A percentile compares a stretch with the other conserved stretches of the same genome.
Evolutionary conservation across 441 rosid species (phyloP).

Genomic region (Erodium chrysanthum): DNA sequence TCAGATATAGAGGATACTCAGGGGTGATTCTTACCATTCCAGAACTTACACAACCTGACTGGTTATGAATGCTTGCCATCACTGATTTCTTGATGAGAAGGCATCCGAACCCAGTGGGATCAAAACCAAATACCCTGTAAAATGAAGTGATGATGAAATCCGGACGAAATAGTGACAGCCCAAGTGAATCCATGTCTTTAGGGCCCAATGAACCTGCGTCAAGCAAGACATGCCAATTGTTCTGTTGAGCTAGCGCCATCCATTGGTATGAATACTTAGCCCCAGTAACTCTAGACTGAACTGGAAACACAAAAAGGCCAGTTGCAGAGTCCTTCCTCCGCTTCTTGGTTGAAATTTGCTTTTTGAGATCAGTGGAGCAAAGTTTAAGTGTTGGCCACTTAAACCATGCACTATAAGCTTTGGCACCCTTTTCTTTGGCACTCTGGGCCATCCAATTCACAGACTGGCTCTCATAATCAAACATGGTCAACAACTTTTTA

Average conservation of each 20-base stretch:
- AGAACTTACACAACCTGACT: background rate
- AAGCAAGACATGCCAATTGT: conserved; percentile 19
- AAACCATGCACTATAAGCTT: conserved; percentile 13
- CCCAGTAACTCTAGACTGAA: conserved; percentile 19
- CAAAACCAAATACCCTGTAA: background rate
- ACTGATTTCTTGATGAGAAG: background rate
- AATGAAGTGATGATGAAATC: background rate
- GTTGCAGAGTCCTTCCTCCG: conserved; percentile 1
- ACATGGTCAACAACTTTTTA: conserved; percentile 16
- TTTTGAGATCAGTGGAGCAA: conserved; percentile 12
- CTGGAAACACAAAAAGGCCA: conserved; percentile 18
- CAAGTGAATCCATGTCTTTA: conserved; percentile 8
- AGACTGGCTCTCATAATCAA: conserved; percentile 20
- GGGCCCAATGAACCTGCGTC: background rate
- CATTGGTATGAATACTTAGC: conserved; percentile 18
- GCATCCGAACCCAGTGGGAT: background rate
- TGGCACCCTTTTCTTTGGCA: conserved; percentile 17
- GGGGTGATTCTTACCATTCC: background rate
- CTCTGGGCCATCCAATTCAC: conserved; percentile 14
- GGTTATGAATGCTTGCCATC: background rate
- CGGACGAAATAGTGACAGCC: background rate
- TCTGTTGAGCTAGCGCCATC: conserved; percentile 21
- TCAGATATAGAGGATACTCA: background rate
- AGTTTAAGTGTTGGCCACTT: conserved; percentile 16
- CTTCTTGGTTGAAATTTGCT: conserved; percentile 13